phyloP scores from a whole-genome alignment of 768 basidiomycete genomes.

The Leccinum longicurvipes region DNA sequence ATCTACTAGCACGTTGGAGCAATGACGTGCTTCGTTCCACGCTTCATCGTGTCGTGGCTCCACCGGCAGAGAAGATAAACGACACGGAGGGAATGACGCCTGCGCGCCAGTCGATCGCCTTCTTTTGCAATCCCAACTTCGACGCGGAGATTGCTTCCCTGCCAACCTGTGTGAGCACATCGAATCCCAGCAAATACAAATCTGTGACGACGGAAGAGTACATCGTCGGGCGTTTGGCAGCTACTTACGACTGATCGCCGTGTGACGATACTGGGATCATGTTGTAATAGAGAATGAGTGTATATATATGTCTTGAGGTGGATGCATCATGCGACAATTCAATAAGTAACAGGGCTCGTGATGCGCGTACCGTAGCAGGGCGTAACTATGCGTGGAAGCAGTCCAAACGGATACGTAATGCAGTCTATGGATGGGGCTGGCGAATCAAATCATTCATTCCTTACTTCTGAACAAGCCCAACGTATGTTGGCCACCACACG shows the following conservation, averaged over 20 bases:
- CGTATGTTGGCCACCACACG: conserved; percentile 80
- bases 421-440: conserved; percentile 5
- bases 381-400: conserved; percentile 11
- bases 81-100: conserved; percentile 57
- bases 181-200: conserved; percentile 63
- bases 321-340: conserved; percentile 16
- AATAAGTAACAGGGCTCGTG: conserved; percentile 18
- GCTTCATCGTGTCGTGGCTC: conserved; percentile 79
- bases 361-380: conserved; percentile 15
- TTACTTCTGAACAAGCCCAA: conserved; percentile 71
- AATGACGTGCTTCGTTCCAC: conserved; percentile 79
- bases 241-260: conserved; percentile 46
- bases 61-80: conserved; percentile 48
- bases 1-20: conserved; percentile 79
- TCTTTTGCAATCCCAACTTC: conserved; percentile 84
- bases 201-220: conserved; percentile 72
- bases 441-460: conserved; percentile 23
- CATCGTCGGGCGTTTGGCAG: conserved; percentile 66
- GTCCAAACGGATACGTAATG: conserved; percentile 19
- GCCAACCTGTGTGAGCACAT: conserved; percentile 47
- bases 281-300: conserved; percentile 4
- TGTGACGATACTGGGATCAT: neutral
- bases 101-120: conserved; percentile 74
- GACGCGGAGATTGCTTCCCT: conserved; percentile 65
- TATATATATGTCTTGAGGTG: conserved; percentile 13